phyloP scores from a whole-genome alignment of 352 stramenopile genomes.

The Peronospora tabacina region DNA sequence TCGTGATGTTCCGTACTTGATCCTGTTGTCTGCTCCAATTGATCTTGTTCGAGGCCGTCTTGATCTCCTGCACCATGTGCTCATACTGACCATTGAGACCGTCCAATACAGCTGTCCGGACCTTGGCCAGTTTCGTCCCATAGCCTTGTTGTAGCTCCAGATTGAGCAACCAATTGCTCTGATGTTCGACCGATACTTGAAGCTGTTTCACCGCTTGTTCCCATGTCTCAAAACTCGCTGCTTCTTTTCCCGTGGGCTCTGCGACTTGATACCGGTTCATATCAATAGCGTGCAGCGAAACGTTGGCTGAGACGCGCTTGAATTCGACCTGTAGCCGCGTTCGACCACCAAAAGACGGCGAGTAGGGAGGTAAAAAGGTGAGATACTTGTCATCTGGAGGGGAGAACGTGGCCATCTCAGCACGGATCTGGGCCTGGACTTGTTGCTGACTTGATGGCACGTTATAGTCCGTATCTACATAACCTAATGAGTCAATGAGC shows the following conservation, averaged over 20 bases:
- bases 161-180: conserved; percentile 60
- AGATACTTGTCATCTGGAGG: conserved; percentile 46
- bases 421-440: conserved; percentile 59
- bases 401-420: conserved; percentile 63
- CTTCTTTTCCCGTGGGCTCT: conserved; percentile 35
- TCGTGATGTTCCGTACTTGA: conserved; percentile 52
- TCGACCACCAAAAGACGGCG: conserved; percentile 43
- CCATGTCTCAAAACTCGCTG: conserved; percentile 43
- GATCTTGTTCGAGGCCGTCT: conserved; percentile 36
- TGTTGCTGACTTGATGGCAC: conserved; percentile 35
- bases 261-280: conserved; percentile 59
- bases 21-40: conserved; percentile 65
- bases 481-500: conserved; percentile 68
- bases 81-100: conserved; percentile 54
- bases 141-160: conserved; percentile 73
- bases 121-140: conserved; percentile 58
- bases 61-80: conserved; percentile 32
- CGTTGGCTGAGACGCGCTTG: conserved; percentile 57
- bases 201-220: conserved; percentile 42
- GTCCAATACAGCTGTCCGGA: conserved; percentile 50
- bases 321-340: conserved; percentile 59
- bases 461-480: conserved; percentile 65
- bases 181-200: conserved; percentile 46
- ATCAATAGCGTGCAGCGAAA: conserved; percentile 63
- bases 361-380: conserved; percentile 50